Conservation (phyloP, 176 grass and related monocot genomes). For the Neostapfia colusana region DNA sequence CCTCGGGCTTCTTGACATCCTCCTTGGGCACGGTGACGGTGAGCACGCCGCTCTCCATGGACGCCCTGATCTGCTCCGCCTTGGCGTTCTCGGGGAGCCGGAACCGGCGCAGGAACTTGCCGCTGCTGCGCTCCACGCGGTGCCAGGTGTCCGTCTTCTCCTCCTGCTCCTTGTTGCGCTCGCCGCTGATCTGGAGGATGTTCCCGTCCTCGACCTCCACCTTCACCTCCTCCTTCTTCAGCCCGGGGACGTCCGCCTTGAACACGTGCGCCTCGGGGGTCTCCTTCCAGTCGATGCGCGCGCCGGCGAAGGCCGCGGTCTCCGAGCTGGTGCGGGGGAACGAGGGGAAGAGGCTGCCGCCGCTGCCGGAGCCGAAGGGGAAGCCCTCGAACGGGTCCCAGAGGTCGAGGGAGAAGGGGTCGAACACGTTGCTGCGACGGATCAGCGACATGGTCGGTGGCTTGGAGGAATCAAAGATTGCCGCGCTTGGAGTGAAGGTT, state of each 20-base stretch:
- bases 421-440: constrained; percentile 69
- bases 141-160: constrained; percentile 64
- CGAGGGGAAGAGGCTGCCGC: constrained; percentile 40
- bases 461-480: neutral
- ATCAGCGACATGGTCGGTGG: constrained; percentile 48
- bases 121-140: constrained; percentile 60
- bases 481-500: neutral
- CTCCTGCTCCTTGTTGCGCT: constrained; percentile 57
- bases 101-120: constrained; percentile 57
- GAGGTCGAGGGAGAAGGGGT: constrained; percentile 65
- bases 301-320: constrained; percentile 36
- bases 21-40: constrained; percentile 41
- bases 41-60: constrained; percentile 41
- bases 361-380: constrained; percentile 42
- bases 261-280: constrained; percentile 61
- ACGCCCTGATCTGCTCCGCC: neutral
- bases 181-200: constrained; percentile 57
- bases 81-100: constrained; percentile 55
- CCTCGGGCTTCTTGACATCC: constrained; percentile 27
- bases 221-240: constrained; percentile 71
- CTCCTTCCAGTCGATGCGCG: constrained; percentile 66
- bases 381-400: constrained; percentile 61
- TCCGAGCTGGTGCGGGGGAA: constrained; percentile 17
- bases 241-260: constrained; percentile 57
- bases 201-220: constrained; percentile 62